Percentiles rank a stretch among this genome's conserved stretches.
These are phyloP conservation scores for Fusarium sp. DNA, from an alignment of 2,329 filamentous ascomycete genomes.

Conservation along the genomic window DNA sequence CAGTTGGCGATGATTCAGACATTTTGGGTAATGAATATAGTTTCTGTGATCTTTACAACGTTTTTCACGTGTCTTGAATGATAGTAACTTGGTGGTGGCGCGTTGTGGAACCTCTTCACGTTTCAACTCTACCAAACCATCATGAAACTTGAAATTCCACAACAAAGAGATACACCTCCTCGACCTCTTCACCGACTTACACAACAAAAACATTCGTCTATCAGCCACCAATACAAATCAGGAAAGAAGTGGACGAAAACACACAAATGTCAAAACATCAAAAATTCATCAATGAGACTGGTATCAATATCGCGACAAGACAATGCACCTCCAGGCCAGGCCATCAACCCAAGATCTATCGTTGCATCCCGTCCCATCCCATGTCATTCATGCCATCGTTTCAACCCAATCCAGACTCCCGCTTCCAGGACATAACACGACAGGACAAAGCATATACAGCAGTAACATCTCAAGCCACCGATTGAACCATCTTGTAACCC, in stretches of 20 bases:
- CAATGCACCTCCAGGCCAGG: slow-evolving; percentile 8
- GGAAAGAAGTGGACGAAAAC: slow-evolving; percentile 21
- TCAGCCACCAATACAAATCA: neutral
- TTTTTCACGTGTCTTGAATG: neutral
- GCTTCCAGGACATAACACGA: slow-evolving; percentile 17
- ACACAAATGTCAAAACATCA: slow-evolving; percentile 22
- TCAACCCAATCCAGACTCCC: slow-evolving; percentile 32
- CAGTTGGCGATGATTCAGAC: neutral
- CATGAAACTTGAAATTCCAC: slow-evolving; percentile 7
- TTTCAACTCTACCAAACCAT: neutral
- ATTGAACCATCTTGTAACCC: slow-evolving; percentile 76
- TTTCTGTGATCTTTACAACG: neutral
- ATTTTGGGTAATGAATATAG: neutral
- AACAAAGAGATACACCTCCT: neutral
- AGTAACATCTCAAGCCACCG: slow-evolving; percentile 57
- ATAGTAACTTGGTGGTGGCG: neutral
- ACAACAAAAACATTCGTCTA: neutral
- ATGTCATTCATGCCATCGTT: slow-evolving; percentile 40
- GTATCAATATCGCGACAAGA: slow-evolving; percentile 34
- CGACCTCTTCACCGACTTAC: neutral
- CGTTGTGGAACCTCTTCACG: neutral
- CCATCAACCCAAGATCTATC: slow-evolving; percentile 35
- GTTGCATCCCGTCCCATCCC: slow-evolving; percentile 30
- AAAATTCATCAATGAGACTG: slow-evolving; percentile 28
- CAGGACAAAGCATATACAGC: slow-evolving; percentile 4